Percentiles rank a stretch among this genome's conserved stretches.
Evolutionary conservation across 139 green algal genomes (phyloP).

Genomic region (Coelastrella sp.): DNA sequence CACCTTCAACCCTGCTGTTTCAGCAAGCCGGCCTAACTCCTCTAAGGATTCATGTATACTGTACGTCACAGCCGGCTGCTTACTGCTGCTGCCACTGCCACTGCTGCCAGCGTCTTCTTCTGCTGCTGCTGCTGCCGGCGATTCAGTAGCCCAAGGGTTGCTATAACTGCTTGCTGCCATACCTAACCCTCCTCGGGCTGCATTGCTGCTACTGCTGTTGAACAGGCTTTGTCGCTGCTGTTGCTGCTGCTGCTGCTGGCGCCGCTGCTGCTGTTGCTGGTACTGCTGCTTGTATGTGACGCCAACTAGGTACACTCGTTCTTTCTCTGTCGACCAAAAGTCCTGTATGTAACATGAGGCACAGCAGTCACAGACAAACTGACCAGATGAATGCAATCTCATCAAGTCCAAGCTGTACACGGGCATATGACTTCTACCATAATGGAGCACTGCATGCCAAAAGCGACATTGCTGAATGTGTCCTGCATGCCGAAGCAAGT

Average conservation of each 20-base stretch:
- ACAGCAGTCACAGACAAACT: no score
- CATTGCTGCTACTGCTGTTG: neutral
- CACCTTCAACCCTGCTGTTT: slow-evolving; percentile 92
- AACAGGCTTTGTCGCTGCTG: slow-evolving; percentile 5
- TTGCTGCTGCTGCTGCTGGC: neutral
- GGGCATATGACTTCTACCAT: no score
- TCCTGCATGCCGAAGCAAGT: no score
- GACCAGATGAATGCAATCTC: no score
- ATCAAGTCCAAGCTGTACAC: no score
- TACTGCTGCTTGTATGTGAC: slow-evolving; percentile 61
- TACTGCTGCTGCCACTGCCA: slow-evolving; percentile 7
- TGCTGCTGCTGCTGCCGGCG: neutral
- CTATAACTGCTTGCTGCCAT: neutral
- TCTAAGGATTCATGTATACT: slow-evolving; percentile 87
- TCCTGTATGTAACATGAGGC: neutral
- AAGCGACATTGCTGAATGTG: no score
- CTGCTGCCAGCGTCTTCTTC: neutral
- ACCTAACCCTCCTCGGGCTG: neutral
- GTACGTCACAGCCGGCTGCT: slow-evolving; percentile 57
- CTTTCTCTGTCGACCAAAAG: slow-evolving; percentile 49
- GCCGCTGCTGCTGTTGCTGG: slow-evolving; percentile 31
- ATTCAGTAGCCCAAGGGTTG: neutral
- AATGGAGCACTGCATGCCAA: no score
- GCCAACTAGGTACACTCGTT: slow-evolving; percentile 80
- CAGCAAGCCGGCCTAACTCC: slow-evolving; percentile 91